Percentiles rank a stretch among this genome's conserved stretches.
These are phyloP conservation scores for Echria macrotheca DNA, from an alignment of 495 filamentous ascomycete genomes.

Conservation along the genomic window DNA sequence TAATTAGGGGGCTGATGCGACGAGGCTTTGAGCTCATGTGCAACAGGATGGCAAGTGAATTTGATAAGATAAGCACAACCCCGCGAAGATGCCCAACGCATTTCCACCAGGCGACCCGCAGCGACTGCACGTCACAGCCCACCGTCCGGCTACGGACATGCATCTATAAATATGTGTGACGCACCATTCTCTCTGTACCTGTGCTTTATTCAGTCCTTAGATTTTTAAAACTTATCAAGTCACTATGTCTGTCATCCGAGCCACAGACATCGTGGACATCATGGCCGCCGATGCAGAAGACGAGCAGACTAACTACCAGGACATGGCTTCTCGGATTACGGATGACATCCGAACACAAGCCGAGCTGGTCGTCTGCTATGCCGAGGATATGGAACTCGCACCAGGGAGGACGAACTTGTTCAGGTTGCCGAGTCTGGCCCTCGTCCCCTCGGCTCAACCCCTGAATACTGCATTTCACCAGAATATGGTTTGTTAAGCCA, in stretches of 20 bases:
- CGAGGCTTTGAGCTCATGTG: neutral
- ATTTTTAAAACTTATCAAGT: conserved; percentile 3
- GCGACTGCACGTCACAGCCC: conserved; percentile 2
- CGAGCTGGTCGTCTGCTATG: conserved; percentile 1
- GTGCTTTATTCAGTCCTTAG: conserved; percentile 5
- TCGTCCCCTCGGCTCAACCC: neutral
- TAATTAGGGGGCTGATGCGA: neutral
- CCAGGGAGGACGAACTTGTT: neutral
- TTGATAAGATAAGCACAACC: conserved; percentile 2
- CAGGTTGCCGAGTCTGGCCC: neutral
- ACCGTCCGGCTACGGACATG: conserved; percentile 2
- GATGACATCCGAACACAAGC: neutral
- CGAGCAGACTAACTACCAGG: neutral
- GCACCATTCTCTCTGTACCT: conserved; percentile 1
- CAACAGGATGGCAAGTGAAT: neutral
- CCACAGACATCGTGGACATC: conserved; percentile 6
- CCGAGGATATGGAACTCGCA: conserved; percentile 5
- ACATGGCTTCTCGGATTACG: neutral
- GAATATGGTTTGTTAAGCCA: conserved; percentile 9
- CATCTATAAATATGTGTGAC: neutral
- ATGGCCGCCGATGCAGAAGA: conserved; percentile 1
- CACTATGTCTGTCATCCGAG: conserved; percentile 8
- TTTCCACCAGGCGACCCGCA: conserved; percentile 2
- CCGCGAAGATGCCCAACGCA: conserved; percentile 3
- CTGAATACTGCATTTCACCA: conserved; percentile 6